These are phyloP conservation scores for Dothistroma pini DNA, from an alignment of 2,329 filamentous ascomycete species.

Conservation along the genomic window DNA sequence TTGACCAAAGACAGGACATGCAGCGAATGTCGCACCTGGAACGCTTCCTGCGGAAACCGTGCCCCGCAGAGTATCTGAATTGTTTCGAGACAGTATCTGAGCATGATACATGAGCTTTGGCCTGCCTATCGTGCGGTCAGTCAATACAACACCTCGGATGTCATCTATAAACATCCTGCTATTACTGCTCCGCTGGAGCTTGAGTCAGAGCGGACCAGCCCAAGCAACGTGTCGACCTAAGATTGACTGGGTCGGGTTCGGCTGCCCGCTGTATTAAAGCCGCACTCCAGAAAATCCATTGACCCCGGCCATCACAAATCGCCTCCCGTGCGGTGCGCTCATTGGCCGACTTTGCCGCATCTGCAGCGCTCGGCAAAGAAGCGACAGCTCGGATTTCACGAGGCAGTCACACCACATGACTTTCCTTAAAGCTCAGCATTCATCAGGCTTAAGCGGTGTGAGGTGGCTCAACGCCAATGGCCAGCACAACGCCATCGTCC, in stretches of 20 bases:
- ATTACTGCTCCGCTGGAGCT: not conserved
- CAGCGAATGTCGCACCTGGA: not conserved
- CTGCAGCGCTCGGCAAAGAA: not conserved
- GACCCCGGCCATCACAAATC: not conserved
- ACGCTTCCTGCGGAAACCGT: not conserved
- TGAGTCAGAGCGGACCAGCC: not conserved
- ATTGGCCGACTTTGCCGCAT: conserved; percentile 4
- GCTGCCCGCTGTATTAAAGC: not conserved
- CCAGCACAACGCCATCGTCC: not conserved
- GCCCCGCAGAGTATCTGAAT: not conserved
- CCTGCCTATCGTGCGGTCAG: conserved; percentile 3
- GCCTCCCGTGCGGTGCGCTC: not conserved
- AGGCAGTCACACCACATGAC: conserved; percentile 9
- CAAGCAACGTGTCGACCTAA: conserved; percentile 5
- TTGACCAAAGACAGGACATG: not conserved
- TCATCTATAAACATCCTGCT: not conserved
- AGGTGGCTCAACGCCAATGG: conserved; percentile 11
- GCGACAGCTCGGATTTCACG: conserved; percentile 7
- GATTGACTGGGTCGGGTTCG: not conserved
- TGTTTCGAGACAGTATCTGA: not conserved
- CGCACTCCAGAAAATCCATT: not conserved
- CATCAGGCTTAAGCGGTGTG: conserved; percentile 11
- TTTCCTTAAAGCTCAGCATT: not conserved
- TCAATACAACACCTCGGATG: not conserved
- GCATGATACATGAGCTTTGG: not conserved